Evolutionary conservation across 257 asterid species (phyloP), one percentile per base, ranked within the genome.

Genomic region (Orobanche coerulescens): DNA sequence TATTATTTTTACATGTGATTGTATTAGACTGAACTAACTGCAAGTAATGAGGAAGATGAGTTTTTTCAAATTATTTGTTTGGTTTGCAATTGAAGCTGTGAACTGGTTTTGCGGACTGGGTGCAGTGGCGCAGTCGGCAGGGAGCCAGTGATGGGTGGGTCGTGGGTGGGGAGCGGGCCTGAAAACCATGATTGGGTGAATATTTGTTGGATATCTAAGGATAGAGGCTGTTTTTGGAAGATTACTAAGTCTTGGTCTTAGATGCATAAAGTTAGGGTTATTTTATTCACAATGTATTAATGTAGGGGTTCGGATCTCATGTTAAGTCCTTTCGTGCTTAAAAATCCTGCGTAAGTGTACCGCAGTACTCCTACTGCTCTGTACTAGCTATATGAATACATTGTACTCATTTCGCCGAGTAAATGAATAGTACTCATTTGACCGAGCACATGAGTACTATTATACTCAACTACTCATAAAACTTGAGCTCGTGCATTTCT

Each of bases 1-100:
- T 4, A 6, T 25, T 11, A 19, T 42, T 24, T 69, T 64, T 15
- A 53, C 26, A 20, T 30, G 12, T 28, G 22, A 6, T 55, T 36
- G 28, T 50, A 5, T 58, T 13, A 30, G 10, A n/a, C n/a, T n/a
- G n/a, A n/a, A n/a, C n/a, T n/a, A n/a, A 15, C 52, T 58, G 69
- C 11, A 11, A 25, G 58, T 63, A 14, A 11, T 58, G 31, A n/a
- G 50, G 23, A 33, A 14, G 2, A 26, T n/a, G 20, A 15, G n/a
- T n/a, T 14, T 19, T 23, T 50, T 15, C 16, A 12, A 50, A 22
- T 9, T 23, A 50, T 50, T 4, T 23, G 57, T 59, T 36, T 20
- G 31, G 12, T 49, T 49, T 1, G 13, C 4, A 23, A 23, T 52
- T 5, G 23, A 3, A 24, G 36, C 22, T 66, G 63, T 43, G 62